Conservation (phyloP, 805 yeast genomes). For the Kluyveromyces lactis region DNA sequence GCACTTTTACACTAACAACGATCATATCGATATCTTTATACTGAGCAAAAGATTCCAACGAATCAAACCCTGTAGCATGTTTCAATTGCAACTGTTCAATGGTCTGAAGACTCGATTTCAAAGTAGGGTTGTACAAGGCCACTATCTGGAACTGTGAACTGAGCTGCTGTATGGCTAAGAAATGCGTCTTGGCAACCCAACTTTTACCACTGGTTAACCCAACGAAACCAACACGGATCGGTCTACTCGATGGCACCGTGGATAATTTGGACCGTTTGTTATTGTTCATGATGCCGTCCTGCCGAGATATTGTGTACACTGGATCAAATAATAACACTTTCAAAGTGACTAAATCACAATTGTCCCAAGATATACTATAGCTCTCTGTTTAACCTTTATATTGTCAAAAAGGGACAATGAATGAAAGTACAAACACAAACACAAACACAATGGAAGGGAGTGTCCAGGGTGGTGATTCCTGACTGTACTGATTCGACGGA, state of each 20-base stretch:
- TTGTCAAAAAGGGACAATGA: too few species aligned
- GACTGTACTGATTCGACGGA: too few species aligned
- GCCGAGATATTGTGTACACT: too few species aligned
- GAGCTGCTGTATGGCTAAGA: conserved; percentile 22
- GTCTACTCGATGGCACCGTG: conserved; percentile 24
- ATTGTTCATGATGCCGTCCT: conserved; percentile 19
- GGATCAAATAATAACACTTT: too few species aligned
- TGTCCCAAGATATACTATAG: too few species aligned
- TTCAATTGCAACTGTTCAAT: conserved; percentile 18
- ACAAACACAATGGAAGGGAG: too few species aligned
- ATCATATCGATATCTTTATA: conserved; percentile 21
- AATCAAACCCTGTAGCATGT: conserved; percentile 21
- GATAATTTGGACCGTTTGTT: conserved; percentile 25
- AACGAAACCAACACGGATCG: conserved; percentile 22
- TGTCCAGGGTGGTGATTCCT: too few species aligned
- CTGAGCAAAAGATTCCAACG: conserved; percentile 18
- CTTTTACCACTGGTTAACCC: conserved; percentile 21
- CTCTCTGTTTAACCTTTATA: too few species aligned
- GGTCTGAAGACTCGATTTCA: conserved; percentile 16
- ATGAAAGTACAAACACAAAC: too few species aligned
- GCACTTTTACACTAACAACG: conserved; percentile 18
- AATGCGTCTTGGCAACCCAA: conserved; percentile 27
- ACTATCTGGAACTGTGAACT: conserved; percentile 25
- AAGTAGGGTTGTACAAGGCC: conserved; percentile 18
- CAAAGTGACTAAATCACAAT: too few species aligned